Evolutionary conservation across 2,329 filamentous ascomycete genomes (phyloP), one percentile per base, ranked within the genome.

Genomic region (Penicillium sp.): DNA sequence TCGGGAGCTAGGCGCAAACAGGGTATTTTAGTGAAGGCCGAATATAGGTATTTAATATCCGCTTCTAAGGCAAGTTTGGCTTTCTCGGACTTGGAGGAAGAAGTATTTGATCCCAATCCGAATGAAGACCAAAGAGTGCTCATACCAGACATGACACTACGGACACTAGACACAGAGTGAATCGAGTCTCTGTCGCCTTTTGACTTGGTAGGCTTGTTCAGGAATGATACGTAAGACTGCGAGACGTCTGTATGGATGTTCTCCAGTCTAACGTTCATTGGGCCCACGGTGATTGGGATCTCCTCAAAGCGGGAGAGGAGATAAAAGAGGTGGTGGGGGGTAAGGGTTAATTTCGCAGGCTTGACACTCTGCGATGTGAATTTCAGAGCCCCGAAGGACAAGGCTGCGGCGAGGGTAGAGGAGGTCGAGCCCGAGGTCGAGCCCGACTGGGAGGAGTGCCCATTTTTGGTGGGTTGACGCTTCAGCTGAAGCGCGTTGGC

Each of bases 131-230:
- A 98, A 50, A 98, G 82, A 15, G 91, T 89, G 61, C 93, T 95
- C 91, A 99, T 96, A 77, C 91, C 92, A 30, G 95, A 96, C 91
- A 98, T 94, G 72, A 97, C 93, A 77, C 94, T 98, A 75, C 94
- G 90, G 68, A 99, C 92, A 80, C 95, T 98, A 26, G 94, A 97
- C 47, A 97, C 93, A 7, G 95, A 98, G 72, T 93, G 93, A 67
- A 98, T 92, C 1, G 95, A 98, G 70, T 92, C 92, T 59, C 90
- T 89, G 78, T 98, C 94, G 52, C 91, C 90, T 76, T 91, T 91
- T 64, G 91, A 90, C 63, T 91, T 88, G 71, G 94, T 91, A 26
- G 91, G 89, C 71, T 92, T 91, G 74, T 91, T 90, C 65, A 97
- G 85, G 76, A 99, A 99, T 4, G 95, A 98, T 54, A 98, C 93